Percentiles rank a stretch among this genome's conserved stretches.
phyloP scores from a whole-genome alignment of 768 basidiomycete genomes.

The Favolaschia claudopus region DNA sequence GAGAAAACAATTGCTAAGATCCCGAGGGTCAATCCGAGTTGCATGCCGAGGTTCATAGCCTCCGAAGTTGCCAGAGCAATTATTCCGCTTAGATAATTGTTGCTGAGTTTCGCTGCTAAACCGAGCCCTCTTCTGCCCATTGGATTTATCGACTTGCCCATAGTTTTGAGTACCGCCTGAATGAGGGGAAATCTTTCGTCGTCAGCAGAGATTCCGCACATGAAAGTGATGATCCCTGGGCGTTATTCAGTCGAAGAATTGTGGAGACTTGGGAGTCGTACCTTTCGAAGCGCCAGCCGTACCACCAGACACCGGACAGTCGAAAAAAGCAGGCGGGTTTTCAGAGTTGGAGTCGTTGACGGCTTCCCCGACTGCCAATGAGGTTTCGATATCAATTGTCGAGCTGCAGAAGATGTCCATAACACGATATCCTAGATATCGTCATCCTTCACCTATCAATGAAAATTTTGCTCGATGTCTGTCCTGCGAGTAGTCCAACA shows the following conservation, averaged over 20 bases:
- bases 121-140: slow-evolving; percentile 50
- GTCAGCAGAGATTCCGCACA: slow-evolving; percentile 45
- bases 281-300: slow-evolving; percentile 48
- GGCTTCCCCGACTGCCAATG: slow-evolving; percentile 39
- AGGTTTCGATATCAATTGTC: slow-evolving; percentile 51
- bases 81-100: slow-evolving; percentile 51
- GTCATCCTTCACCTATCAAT: slow-evolving; percentile 46
- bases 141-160: slow-evolving; percentile 46
- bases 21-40: slow-evolving; percentile 48
- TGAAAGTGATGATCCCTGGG: slow-evolving; percentile 52
- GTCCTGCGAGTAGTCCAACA: slow-evolving; percentile 44
- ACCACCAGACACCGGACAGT: slow-evolving; percentile 53
- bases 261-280: too few relatives aligned
- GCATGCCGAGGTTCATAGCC: slow-evolving; percentile 55
- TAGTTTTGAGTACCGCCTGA: slow-evolving; percentile 38
- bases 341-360: slow-evolving; percentile 30
- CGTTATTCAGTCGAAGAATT: too few relatives aligned
- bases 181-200: slow-evolving; percentile 44
- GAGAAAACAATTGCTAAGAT: slow-evolving; percentile 46
- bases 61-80: slow-evolving; percentile 51
- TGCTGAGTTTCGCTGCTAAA: slow-evolving; percentile 52
- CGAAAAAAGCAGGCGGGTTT: slow-evolving; percentile 40
- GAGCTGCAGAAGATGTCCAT: slow-evolving; percentile 37
- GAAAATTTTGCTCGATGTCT: slow-evolving; percentile 48
- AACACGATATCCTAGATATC: neutral